Conservation (phyloP, 495 filamentous ascomycete genomes). For the Talaromyces adpressus region DNA sequence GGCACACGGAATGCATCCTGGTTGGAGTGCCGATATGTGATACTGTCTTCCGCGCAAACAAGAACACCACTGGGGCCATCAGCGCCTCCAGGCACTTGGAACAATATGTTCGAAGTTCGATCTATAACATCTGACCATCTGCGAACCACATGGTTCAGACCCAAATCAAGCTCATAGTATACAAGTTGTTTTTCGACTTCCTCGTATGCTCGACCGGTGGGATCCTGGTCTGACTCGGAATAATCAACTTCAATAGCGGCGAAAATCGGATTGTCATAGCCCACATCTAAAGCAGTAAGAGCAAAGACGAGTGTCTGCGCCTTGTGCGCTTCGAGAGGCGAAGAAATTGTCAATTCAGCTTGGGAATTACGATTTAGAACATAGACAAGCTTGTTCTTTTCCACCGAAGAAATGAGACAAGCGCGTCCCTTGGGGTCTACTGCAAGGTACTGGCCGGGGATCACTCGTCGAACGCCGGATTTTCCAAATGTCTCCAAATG, state of each 20-base stretch:
- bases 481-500: slow-evolving; percentile 98
- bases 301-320: slow-evolving; percentile 88
- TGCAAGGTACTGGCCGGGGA: slow-evolving; percentile 92
- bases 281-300: slow-evolving; percentile 80
- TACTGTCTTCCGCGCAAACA: slow-evolving; percentile 88
- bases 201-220: slow-evolving; percentile 72
- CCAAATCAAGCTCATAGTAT: slow-evolving; percentile 95
- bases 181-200: slow-evolving; percentile 85
- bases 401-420: slow-evolving; percentile 84
- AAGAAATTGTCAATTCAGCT: slow-evolving; percentile 92
- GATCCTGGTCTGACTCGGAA: slow-evolving; percentile 83
- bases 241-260: slow-evolving; percentile 93
- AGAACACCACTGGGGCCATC: slow-evolving; percentile 93
- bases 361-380: slow-evolving; percentile 93
- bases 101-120: slow-evolving; percentile 79
- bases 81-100: slow-evolving; percentile 90
- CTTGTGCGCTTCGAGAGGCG: slow-evolving; percentile 94
- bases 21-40: slow-evolving; percentile 92
- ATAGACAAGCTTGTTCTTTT: slow-evolving; percentile 99
- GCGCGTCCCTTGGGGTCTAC: slow-evolving; percentile 93
- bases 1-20: slow-evolving; percentile 82
- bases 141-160: slow-evolving; percentile 91
- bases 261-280: slow-evolving; percentile 95
- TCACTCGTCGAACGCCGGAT: slow-evolving; percentile 86
- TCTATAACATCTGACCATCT: slow-evolving; percentile 95